These are phyloP conservation scores for Clavispora carvajalis DNA, from an alignment of 805 yeast species.

Conservation along the genomic window DNA sequence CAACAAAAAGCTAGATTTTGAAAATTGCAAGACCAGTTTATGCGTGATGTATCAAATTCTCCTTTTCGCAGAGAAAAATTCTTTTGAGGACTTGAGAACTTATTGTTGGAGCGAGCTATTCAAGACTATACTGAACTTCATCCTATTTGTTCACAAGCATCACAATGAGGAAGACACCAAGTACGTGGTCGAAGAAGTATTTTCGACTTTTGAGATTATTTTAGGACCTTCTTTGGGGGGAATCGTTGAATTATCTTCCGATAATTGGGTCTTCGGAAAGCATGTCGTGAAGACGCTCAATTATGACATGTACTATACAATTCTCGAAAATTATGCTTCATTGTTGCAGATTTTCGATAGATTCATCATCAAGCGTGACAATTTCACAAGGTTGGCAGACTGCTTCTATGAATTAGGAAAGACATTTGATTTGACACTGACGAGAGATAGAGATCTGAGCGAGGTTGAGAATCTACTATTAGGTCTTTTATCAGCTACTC, in stretches of 20 bases:
- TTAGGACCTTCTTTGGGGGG: conserved; percentile 16
- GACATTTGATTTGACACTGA: conserved; percentile 19
- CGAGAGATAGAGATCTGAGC: conserved; percentile 5
- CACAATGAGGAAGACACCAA: conserved; percentile 16
- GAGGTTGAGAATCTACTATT: conserved; percentile 10
- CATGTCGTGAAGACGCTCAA: conserved; percentile 21
- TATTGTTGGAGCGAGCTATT: conserved; percentile 35
- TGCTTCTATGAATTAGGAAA: conserved; percentile 8
- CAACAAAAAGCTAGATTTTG: conserved; percentile 29
- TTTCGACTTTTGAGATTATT: conserved; percentile 11
- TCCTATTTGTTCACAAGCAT: conserved; percentile 20
- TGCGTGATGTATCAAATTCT: conserved; percentile 22
- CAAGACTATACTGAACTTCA: conserved; percentile 23
- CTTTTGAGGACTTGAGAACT: conserved; percentile 12
- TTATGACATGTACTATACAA: conserved; percentile 26
- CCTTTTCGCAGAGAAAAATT: conserved; percentile 15
- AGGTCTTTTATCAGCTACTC: conserved; percentile 5
- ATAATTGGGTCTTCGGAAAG: conserved; percentile 12
- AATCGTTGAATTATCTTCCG: conserved; percentile 12
- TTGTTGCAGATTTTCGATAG: conserved; percentile 14
- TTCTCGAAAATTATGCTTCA: conserved; percentile 22
- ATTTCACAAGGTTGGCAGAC: conserved; percentile 11
- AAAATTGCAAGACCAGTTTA: conserved; percentile 24
- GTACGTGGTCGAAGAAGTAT: conserved; percentile 14
- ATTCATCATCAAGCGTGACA: conserved; percentile 9